phyloP scores from a whole-genome alignment of 805 yeast species.

The Alloascoidea hylecoeti region DNA sequence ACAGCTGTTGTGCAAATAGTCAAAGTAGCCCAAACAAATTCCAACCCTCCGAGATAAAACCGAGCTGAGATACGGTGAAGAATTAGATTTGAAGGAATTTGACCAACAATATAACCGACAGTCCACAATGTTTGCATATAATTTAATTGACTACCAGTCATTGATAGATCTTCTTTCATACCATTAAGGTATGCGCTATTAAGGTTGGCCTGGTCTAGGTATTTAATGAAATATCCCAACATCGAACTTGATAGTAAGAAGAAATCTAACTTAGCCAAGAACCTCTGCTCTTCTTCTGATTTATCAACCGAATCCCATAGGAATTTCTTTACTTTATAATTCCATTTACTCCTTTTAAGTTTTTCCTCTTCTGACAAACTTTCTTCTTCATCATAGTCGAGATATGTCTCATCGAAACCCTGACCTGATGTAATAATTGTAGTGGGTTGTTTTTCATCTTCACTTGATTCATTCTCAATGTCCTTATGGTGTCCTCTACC shows the following conservation, averaged over 20 bases:
- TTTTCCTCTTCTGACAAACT: neutral
- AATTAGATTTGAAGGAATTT: conserved; percentile 28
- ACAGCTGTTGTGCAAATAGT: conserved; percentile 23
- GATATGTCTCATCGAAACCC: neutral
- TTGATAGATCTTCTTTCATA: conserved; percentile 26
- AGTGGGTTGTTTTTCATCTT: neutral
- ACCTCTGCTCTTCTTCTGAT: conserved; percentile 19
- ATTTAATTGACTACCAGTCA: conserved; percentile 29
- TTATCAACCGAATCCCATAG: conserved; percentile 19
- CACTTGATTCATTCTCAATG: too few species aligned
- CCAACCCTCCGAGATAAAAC: conserved; percentile 27
- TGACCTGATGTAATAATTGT: neutral
- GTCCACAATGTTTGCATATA: conserved; percentile 29
- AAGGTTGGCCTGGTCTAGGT: conserved; percentile 25
- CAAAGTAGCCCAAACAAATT: conserved; percentile 28
- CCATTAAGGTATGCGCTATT: conserved; percentile 34
- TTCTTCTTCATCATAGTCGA: neutral
- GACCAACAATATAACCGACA: conserved; percentile 37
- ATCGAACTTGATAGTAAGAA: conserved; percentile 26
- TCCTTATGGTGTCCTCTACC: too few species aligned
- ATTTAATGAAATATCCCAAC: conserved; percentile 32
- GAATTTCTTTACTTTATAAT: neutral
- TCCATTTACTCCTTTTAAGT: neutral
- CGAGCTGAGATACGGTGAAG: conserved; percentile 27
- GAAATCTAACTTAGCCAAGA: conserved; percentile 21